Percentiles rank a stretch among this genome's conserved stretches.
Evolutionary conservation across 148 eudicot species (phyloP).

Genomic region (Chenopodium suecicum): DNA sequence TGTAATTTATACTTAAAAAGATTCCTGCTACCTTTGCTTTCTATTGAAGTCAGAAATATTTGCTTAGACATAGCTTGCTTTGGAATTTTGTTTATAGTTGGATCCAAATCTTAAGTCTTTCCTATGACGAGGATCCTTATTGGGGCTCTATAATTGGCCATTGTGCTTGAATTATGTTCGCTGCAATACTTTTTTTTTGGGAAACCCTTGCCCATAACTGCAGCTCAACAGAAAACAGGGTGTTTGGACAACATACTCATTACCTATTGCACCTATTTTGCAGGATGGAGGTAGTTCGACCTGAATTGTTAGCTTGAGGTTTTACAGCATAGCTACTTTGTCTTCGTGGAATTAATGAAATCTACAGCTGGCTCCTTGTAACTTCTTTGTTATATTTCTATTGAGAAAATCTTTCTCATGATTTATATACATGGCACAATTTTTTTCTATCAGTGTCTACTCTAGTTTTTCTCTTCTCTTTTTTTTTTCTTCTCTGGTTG

Average conservation of each 20-base stretch:
- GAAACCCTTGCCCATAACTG: neutral
- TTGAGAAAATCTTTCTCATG: neutral
- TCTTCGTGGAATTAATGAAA: neutral
- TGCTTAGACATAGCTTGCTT: neutral
- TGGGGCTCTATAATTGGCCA: neutral
- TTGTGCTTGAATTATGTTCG: neutral
- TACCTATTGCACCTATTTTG: neutral
- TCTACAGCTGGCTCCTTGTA: neutral
- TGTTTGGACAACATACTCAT: conserved; percentile 3
- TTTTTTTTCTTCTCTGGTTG: neutral
- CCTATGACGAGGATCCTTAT: neutral
- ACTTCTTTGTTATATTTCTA: neutral
- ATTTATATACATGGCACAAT: neutral
- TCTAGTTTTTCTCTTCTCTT: neutral
- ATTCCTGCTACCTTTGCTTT: too few species aligned
- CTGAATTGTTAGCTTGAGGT: conserved; percentile 17
- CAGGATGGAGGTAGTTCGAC: conserved; percentile 31
- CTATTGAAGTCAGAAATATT: neutral
- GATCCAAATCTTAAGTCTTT: neutral
- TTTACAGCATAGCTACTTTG: conserved; percentile 6
- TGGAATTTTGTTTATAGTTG: neutral
- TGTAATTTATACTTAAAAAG: too few species aligned
- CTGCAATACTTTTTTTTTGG: neutral
- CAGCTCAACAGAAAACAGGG: neutral
- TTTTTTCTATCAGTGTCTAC: neutral